Conservation (phyloP, 1,139 yeast species). For the Blastobotrys niveus region DNA sequence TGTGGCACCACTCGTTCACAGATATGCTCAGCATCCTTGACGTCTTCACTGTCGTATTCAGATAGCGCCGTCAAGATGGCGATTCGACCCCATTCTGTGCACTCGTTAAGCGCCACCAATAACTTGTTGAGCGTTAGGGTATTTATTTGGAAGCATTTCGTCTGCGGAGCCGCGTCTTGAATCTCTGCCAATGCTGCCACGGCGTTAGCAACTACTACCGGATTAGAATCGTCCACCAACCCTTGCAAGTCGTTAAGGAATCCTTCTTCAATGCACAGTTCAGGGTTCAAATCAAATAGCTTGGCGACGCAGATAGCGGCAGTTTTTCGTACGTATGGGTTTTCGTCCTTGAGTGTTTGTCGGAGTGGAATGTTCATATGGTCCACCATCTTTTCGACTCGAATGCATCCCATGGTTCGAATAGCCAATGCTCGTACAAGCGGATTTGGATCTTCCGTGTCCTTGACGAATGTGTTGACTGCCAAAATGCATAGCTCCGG, state of each 20-base stretch:
- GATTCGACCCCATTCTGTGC: conserved; percentile 99
- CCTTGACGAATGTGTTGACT: conserved; percentile 91
- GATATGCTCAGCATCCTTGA: conserved; percentile 73
- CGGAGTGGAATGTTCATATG: conserved; percentile 87
- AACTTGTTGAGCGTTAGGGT: conserved; percentile 54
- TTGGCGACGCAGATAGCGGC: conserved; percentile 98
- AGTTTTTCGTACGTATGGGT: conserved; percentile 95
- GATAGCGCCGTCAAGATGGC: conserved; percentile 78
- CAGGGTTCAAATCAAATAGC: conserved; percentile 78
- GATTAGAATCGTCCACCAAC: conserved; percentile 82
- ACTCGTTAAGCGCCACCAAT: conserved; percentile 82
- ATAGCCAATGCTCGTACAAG: conserved; percentile 92
- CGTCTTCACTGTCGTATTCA: conserved; percentile 51
- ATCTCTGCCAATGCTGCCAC: conserved; percentile 81
- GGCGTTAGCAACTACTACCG: conserved; percentile 91
- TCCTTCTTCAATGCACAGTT: conserved; percentile 80
- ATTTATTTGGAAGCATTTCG: conserved; percentile 40
- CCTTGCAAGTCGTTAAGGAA: conserved; percentile 64
- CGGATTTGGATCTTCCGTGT: conserved; percentile 96
- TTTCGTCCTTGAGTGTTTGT: conserved; percentile 81
- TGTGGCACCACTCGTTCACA: conserved; percentile 92
- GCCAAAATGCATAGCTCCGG: conserved; percentile 96
- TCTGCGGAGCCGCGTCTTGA: conserved; percentile 59
- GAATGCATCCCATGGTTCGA: conserved; percentile 96
- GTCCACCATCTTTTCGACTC: conserved; percentile 93